These are phyloP conservation scores for Massariosphaeria phaeospora DNA, from an alignment of 495 filamentous ascomycete species.

Conservation along the genomic window DNA sequence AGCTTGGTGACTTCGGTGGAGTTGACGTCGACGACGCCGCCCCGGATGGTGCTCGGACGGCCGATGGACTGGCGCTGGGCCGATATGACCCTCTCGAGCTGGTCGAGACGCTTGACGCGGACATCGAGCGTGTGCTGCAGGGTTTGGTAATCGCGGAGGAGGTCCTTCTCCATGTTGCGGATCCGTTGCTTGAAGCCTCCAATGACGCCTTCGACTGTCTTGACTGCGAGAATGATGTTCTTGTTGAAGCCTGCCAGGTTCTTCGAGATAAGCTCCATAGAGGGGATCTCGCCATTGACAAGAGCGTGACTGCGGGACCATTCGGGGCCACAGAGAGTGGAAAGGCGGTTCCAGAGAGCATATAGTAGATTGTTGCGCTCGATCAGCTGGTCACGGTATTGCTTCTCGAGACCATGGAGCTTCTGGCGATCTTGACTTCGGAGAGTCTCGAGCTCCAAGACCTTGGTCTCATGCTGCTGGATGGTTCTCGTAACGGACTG, in stretches of 20 bases:
- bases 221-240: constrained; percentile 80
- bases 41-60: constrained; percentile 27
- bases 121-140: constrained; percentile 75
- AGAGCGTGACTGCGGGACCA: constrained; percentile 88
- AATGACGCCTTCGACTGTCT: constrained; percentile 78
- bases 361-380: constrained; percentile 88
- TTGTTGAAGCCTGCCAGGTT: constrained; percentile 78
- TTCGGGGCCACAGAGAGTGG: constrained; percentile 78
- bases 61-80: constrained; percentile 30
- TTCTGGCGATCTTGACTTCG: constrained; percentile 69
- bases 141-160: constrained; percentile 84
- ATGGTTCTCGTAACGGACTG: constrained; percentile 78
- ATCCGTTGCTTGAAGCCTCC: constrained; percentile 75
- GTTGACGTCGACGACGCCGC: constrained; percentile 38
- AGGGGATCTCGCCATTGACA: constrained; percentile 79
- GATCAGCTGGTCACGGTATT: constrained; percentile 75
- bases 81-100: constrained; percentile 66
- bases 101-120: constrained; percentile 80
- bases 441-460: constrained; percentile 74
- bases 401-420: constrained; percentile 65
- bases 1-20: constrained; percentile 61
- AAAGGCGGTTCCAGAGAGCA: constrained; percentile 80
- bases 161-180: constrained; percentile 75
- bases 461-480: constrained; percentile 73
- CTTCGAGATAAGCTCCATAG: constrained; percentile 70